Evolutionary conservation across 2,329 filamentous ascomycete species (phyloP), one percentile per base, ranked within the genome.

Genomic region (Lachnellula willkommii): DNA sequence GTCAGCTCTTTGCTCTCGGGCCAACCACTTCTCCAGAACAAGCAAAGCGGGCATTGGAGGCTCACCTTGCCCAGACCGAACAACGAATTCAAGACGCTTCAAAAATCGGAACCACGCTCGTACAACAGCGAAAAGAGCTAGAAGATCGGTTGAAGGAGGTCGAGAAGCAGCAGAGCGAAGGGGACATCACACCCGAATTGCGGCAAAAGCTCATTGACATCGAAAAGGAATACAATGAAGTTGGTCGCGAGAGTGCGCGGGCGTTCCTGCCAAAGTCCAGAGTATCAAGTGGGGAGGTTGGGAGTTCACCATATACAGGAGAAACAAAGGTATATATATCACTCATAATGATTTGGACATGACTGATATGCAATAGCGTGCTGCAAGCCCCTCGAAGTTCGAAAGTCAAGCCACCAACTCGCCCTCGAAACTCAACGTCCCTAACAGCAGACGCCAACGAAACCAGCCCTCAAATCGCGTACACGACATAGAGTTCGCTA

Each of bases 401-500:
- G 88, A 93, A 65, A 89, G 86, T 67, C 88, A 93, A 69, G 89
- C 89, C 45, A 88, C 87, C 8, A 87, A 84, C 56, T 96, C 93
- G 24, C 93, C 93, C 2, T 91, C 89, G 45, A 99, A 97, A 74
- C 79, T 95, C 60, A 88, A 81, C 65, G 89, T 94, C 8, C 91
- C 91, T 1, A 93, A 89, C 64, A 84, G 93, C 9, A 32, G 28
- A 63, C 94, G 92, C 70, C 82, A 94, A 69, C 83, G 94, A 54
- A 97, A 97, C 65, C 93, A 96, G 69, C 89, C 90, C 2, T 83
- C 88, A 9, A 94, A 86, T 69, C 85, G 92, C 51, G 87, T 95
- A 12, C 91, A 97, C 70, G 94, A 99, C 68, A 95, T 99, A 68
- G 91, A 96, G 66, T 95, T 99, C 68, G 94, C 93, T n/a, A 92